phyloP scores from a whole-genome alignment of 164 flowering plant species.

The Chimonanthus salicifolius region DNA sequence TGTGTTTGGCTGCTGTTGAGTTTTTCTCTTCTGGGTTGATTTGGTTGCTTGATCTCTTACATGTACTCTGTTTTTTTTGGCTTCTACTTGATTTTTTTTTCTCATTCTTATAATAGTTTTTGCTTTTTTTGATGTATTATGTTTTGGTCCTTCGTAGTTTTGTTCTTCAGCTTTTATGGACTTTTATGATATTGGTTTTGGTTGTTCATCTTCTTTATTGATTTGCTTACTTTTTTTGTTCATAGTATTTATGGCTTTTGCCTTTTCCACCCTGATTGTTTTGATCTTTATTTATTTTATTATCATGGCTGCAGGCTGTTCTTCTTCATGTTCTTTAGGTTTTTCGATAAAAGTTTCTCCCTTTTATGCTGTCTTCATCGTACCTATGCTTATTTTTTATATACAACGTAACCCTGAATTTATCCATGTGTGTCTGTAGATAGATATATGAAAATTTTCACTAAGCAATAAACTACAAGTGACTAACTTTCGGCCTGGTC shows the following conservation, averaged over 20 bases:
- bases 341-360: too few species aligned
- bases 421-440: too few species aligned
- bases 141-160: neutral
- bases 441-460: too few species aligned
- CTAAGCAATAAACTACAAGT: too few species aligned
- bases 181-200: neutral
- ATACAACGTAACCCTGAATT: too few species aligned
- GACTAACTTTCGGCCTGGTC: too few species aligned
- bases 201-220: neutral
- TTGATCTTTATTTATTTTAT: too few species aligned
- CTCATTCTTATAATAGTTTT: neutral
- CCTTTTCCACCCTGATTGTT: too few species aligned
- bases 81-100: neutral
- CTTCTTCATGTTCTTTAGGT: too few species aligned
- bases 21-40: neutral
- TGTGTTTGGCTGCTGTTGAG: neutral
- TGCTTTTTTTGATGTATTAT: neutral
- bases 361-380: too few species aligned
- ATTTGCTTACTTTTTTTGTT: neutral
- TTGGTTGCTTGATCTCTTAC: neutral
- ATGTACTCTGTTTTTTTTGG: neutral
- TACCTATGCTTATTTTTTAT: too few species aligned
- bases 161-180: neutral
- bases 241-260: neutral
- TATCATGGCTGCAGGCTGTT: too few species aligned